Conservation (phyloP, 202 grass and related monocot genomes). For the Setaria viridis region DNA sequence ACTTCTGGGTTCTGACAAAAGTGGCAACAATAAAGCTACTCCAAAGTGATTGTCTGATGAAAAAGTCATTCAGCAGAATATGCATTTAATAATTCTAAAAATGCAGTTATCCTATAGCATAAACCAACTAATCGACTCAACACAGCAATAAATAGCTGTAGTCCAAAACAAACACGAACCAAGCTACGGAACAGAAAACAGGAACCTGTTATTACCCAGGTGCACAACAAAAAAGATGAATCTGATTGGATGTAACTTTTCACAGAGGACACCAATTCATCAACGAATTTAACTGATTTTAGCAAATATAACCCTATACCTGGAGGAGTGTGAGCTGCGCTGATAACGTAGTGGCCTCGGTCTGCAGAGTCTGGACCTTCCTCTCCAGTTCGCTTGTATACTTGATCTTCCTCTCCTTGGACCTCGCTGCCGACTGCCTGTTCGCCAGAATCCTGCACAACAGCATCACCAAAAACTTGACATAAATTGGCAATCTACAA, state of each 20-base stretch:
- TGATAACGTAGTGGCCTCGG: conserved; percentile 90
- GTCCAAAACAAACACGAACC: background rate
- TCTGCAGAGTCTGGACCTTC: conserved; percentile 94
- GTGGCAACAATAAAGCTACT: background rate
- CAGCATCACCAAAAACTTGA: conserved; percentile 7
- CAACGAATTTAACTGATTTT: conserved; percentile 12
- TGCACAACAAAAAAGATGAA: background rate
- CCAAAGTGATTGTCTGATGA: background rate
- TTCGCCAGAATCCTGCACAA: conserved; percentile 85
- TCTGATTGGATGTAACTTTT: conserved; percentile 10
- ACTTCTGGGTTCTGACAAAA: background rate
- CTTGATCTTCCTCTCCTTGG: conserved; percentile 91
- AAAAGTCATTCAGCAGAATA: background rate
- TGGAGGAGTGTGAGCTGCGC: conserved; percentile 90
- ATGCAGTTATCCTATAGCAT: background rate
- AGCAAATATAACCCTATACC: conserved; percentile 50
- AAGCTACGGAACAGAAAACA: conserved; percentile 1
- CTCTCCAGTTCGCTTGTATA: conserved; percentile 85
- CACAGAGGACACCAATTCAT: conserved; percentile 26
- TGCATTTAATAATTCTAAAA: conserved; percentile 8
- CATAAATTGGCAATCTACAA: background rate
- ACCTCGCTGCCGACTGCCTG: conserved; percentile 85
- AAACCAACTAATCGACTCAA: conserved; percentile 9
- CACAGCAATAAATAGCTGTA: conserved; percentile 1
- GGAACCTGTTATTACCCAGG: conserved; percentile 3